A percentile compares a stretch with the other conserved stretches of the same genome.
Conservation (phyloP, 1,284 basidiomycete species). For the Singerocomus rubriflavus region DNA sequence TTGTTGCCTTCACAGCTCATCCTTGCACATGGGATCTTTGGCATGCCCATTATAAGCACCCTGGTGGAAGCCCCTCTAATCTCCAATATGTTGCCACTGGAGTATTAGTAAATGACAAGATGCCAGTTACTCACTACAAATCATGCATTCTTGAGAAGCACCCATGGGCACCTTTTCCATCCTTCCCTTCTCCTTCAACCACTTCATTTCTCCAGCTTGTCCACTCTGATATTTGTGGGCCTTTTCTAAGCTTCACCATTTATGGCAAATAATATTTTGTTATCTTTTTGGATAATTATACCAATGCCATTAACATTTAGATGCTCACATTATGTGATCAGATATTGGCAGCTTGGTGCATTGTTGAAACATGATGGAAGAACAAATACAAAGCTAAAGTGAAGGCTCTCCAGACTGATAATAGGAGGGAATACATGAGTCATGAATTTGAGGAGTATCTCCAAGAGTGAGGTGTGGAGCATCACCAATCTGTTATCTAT, state of each 20-base stretch:
- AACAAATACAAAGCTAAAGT: accelerated
- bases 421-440: background rate
- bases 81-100: no score
- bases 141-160: no score
- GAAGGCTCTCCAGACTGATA: background rate
- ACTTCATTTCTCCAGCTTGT: background rate
- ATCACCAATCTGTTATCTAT: background rate
- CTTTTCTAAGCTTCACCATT: background rate
- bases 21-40: no score
- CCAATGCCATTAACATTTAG: background rate
- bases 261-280: background rate
- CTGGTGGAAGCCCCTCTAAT: no score
- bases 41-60: no score
- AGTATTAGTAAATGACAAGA: no score
- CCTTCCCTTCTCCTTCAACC: no score
- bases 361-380: background rate
- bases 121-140: no score
- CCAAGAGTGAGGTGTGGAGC: background rate
- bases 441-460: background rate
- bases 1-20: no score
- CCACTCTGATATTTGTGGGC: background rate
- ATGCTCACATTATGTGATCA: background rate
- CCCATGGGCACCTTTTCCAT: background rate
- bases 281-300: background rate
- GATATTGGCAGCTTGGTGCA: background rate